Conservation (phyloP, 2,329 filamentous ascomycete species). For the Xylaria sp. region DNA sequence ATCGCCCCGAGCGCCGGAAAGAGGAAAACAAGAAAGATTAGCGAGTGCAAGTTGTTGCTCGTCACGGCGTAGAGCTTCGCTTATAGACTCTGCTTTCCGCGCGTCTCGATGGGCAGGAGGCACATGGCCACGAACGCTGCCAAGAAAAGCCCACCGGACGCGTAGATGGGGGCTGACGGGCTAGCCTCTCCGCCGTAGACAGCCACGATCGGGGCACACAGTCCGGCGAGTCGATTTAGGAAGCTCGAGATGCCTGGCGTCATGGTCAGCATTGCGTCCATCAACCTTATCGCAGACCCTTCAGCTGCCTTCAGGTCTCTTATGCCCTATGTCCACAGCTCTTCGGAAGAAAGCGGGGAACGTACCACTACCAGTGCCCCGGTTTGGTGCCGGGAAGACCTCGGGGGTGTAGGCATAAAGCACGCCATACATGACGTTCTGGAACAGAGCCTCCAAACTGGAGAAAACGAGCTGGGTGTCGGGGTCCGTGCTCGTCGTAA, state of each 20-base stretch:
- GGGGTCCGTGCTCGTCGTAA: constrained; percentile 40
- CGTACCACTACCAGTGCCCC: constrained; percentile 55
- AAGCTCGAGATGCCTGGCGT: constrained; percentile 41
- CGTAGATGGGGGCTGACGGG: constrained; percentile 48
- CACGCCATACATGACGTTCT: constrained; percentile 45
- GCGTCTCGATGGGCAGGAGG: constrained; percentile 49
- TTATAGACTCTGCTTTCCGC: constrained; percentile 45
- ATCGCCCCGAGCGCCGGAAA: neutral
- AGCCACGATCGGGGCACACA: constrained; percentile 48
- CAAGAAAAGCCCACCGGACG: constrained; percentile 46
- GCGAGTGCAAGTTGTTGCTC: no score
- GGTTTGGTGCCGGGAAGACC: constrained; percentile 57
- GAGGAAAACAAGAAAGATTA: neutral
- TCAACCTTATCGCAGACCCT: neutral
- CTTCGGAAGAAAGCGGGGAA: neutral
- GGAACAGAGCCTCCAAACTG: constrained; percentile 37
- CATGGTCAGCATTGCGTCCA: neutral
- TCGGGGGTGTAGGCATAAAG: constrained; percentile 57
- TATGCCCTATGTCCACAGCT: neutral
- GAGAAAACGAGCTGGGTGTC: constrained; percentile 36
- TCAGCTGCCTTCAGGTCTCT: neutral
- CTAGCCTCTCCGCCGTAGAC: constrained; percentile 42
- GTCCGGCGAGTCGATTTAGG: constrained; percentile 47
- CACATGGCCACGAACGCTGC: constrained; percentile 49
- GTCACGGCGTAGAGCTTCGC: neutral